A percentile compares a stretch with the other conserved stretches of the same genome.
phyloP scores from a whole-genome alignment of 768 basidiomycete genomes.

The Trametes cinnabarina region DNA sequence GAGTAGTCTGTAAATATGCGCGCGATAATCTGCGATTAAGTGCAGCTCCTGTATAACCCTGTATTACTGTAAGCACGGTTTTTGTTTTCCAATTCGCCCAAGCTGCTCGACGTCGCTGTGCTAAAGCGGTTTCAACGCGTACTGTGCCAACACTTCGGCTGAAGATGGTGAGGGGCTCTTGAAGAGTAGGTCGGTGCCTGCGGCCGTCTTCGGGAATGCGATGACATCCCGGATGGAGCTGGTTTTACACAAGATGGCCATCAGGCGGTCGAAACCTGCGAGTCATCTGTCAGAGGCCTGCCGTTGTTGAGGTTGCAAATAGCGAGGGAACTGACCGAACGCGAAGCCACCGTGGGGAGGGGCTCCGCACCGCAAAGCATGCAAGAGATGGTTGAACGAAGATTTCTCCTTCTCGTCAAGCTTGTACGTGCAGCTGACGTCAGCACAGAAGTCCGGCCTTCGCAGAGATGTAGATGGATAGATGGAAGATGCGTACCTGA shows the following conservation, averaged over 20 bases:
- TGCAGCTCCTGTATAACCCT: conserved; percentile 8
- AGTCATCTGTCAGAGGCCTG: neutral
- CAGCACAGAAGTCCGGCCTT: too few relatives aligned
- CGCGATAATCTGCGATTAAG: conserved; percentile 18
- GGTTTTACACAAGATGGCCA: conserved; percentile 86
- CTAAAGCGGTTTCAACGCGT: conserved; percentile 49
- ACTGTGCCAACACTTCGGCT: conserved; percentile 55
- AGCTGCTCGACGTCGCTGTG: neutral
- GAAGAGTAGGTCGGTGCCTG: conserved; percentile 84
- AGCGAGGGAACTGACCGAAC: conserved; percentile 50
- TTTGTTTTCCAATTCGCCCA: too few relatives aligned
- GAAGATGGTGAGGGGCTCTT: conserved; percentile 73
- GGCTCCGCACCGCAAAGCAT: conserved; percentile 86
- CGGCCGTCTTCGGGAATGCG: conserved; percentile 90
- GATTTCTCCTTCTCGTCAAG: conserved; percentile 67
- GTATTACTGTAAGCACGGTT: neutral
- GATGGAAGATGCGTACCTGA: conserved; percentile 51
- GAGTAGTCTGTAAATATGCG: conserved; percentile 11
- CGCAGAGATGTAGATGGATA: neutral
- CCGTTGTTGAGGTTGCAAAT: neutral
- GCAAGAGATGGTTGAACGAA: conserved; percentile 80
- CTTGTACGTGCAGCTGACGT: conserved; percentile 37
- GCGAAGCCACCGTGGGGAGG: conserved; percentile 97
- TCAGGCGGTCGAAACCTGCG: conserved; percentile 87
- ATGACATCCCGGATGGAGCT: conserved; percentile 93